Conservation (phyloP, 2,329 filamentous ascomycete species). For the Bipolaris gigantea region DNA sequence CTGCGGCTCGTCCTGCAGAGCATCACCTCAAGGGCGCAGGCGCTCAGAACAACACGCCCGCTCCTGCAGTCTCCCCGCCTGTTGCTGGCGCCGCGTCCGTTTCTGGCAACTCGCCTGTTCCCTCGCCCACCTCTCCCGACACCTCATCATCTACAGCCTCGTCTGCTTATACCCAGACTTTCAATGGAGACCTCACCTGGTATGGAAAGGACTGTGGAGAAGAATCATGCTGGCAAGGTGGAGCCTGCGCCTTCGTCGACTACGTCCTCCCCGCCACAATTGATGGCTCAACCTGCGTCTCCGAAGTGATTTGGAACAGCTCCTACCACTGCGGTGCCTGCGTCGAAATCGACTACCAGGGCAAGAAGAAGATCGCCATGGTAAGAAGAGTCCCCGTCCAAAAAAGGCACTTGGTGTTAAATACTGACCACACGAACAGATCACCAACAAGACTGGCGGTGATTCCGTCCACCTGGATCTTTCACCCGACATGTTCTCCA, state of each 20-base stretch:
- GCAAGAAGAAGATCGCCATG: neutral
- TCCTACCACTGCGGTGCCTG: neutral
- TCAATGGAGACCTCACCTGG: neutral
- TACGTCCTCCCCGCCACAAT: neutral
- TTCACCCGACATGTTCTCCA: neutral
- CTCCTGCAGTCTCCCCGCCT: too few species aligned
- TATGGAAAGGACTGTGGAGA: neutral
- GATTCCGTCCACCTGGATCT: neutral
- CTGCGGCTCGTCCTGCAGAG: neutral
- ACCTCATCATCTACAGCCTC: neutral
- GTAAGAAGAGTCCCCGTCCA: neutral
- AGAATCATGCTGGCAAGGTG: neutral
- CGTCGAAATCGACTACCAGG: neutral
- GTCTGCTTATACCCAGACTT: neutral
- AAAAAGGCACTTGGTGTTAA: neutral
- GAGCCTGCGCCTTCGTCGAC: neutral
- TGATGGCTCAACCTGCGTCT: neutral
- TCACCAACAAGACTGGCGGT: neutral
- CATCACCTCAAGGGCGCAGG: neutral
- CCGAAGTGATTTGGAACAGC: neutral
- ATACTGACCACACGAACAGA: neutral
- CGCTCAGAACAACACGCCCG: neutral
- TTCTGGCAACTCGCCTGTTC: neutral
- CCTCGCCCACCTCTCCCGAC: neutral
- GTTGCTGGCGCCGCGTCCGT: neutral